Evolutionary conservation across 2,329 filamentous ascomycete species (phyloP).

Genomic region (Fusarium sambucinum): DNA sequence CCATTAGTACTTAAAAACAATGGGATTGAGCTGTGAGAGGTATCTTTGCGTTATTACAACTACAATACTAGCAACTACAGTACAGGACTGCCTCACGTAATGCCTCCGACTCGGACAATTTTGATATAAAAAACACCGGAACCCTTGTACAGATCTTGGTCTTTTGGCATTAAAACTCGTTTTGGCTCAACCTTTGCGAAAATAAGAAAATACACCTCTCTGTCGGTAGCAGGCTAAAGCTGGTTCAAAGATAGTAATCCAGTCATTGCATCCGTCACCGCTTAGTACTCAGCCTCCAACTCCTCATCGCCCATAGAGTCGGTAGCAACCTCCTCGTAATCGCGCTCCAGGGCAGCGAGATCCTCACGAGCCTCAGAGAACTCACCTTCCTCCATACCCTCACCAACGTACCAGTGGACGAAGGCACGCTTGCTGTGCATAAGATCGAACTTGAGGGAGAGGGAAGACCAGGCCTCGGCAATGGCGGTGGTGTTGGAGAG

Average conservation of each 20-base stretch:
- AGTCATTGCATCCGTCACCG: conserved; percentile 41
- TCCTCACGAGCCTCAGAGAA: conserved; percentile 99
- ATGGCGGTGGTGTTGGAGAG: conserved; percentile 99
- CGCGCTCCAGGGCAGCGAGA: conserved; percentile 95
- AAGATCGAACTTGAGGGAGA: conserved; percentile 98
- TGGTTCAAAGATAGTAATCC: conserved; percentile 43
- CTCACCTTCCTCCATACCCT: conserved; percentile 99
- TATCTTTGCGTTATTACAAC: conserved; percentile 36
- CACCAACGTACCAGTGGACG: conserved; percentile 99
- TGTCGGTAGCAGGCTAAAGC: conserved; percentile 49
- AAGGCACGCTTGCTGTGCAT: conserved; percentile 99
- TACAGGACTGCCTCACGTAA: conserved; percentile 22
- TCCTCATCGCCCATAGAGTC: conserved; percentile 92
- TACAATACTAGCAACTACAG: conserved; percentile 39
- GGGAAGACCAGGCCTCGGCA: conserved; percentile 95
- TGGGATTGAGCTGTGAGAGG: conserved; percentile 10
- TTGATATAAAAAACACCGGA: conserved; percentile 21
- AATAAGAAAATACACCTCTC: conserved; percentile 56
- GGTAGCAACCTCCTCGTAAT: conserved; percentile 98
- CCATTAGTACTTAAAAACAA: background rate
- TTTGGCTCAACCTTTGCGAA: conserved; percentile 52
- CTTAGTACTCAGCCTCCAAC: conserved; percentile 91
- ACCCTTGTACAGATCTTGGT: conserved; percentile 51
- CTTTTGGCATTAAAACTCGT: conserved; percentile 55
- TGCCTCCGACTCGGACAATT: conserved; percentile 30